Base-by-base conservation (phyloP, 1,284 basidiomycete species). In the Cutaneotrichosporon spelunceum region DNA sequence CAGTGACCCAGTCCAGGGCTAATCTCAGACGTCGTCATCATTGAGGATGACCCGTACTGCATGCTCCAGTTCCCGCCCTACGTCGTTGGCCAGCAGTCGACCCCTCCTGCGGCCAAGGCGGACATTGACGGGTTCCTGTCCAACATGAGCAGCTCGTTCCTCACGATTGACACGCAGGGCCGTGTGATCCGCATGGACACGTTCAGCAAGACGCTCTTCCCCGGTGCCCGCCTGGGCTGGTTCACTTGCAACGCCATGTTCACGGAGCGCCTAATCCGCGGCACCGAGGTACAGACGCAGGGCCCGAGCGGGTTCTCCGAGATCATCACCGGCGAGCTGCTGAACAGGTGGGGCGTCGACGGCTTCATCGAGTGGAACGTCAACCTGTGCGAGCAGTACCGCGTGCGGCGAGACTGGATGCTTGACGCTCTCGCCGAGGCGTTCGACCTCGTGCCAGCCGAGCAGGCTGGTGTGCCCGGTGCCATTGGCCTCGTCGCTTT, bases 41-140 rank as follows among this genome's bases (percentile, higher is more conserved):
- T 86, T 57, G 87, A 90, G 78, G 87, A 89, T 66, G 88, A 90
- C 74, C 89, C 88, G 16, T 90, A 90, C 76, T 89, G 84, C 72
- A 87, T 89, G 81, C 79, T 90, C 71, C 65, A 72, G 60, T 67
- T 69, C 50, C 65, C 66, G 27, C 55, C 61, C 8, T 68, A 61
- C 33, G 55, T 50, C 4, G 39, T 57, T 0, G 62, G 55, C 34
- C 19, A 29, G 11, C 23, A 27, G 13, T 33, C 57, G 5, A 30
- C 23, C 16, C 59, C 63, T 3, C 61, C 67, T 1, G 49, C 57
- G 13, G 14, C 24, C 23, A 61, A 65, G 16, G 56, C 61, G 5
- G 64, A 68, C 44, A 62, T 66, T 19, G 57, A 63, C 16, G 70
- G 56, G 19, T 76, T 76, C 62, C 53, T 75, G 34, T 56, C 59